Conservation (phyloP, 2,329 filamentous ascomycete species). For the Thelonectria discophora region DNA sequence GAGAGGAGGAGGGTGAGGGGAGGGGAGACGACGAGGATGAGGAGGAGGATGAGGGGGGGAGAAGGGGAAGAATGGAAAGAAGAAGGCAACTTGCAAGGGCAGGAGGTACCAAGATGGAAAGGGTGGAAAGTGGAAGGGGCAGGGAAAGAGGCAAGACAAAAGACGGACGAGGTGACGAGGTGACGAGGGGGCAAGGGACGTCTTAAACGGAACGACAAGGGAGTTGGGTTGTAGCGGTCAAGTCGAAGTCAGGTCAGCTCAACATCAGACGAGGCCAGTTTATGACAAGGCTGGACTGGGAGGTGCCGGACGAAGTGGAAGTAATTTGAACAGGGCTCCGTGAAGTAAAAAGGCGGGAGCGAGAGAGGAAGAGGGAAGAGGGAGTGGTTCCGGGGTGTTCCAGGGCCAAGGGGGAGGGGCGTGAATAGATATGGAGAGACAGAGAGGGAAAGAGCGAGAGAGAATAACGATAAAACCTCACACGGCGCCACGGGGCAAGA, state of each 20-base stretch:
- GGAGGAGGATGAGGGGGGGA: neutral
- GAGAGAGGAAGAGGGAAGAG: neutral
- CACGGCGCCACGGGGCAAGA: slow-evolving; percentile 3
- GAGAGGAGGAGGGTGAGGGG: neutral
- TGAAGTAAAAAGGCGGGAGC: neutral
- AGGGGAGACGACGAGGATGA: neutral
- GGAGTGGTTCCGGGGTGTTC: neutral
- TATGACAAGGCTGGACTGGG: slow-evolving; percentile 7
- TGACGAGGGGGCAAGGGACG: neutral
- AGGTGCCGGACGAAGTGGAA: slow-evolving; percentile 24
- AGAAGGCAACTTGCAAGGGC: neutral
- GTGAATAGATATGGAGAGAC: neutral
- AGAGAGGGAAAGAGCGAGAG: neutral
- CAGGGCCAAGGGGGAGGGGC: too few species aligned
- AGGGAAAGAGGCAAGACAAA: neutral
- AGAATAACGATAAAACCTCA: neutral
- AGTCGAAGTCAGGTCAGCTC: slow-evolving; percentile 14
- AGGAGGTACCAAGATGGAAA: neutral
- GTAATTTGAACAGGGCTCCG: slow-evolving; percentile 6
- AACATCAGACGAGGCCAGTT: slow-evolving; percentile 9
- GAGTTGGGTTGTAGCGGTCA: slow-evolving; percentile 1
- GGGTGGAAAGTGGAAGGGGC: too few species aligned
- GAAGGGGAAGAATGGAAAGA: neutral
- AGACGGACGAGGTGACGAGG: neutral
- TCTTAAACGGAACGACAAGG: neutral